Conservation (phyloP, 2,329 filamentous ascomycete genomes). For the Zymoseptoria tritici region DNA sequence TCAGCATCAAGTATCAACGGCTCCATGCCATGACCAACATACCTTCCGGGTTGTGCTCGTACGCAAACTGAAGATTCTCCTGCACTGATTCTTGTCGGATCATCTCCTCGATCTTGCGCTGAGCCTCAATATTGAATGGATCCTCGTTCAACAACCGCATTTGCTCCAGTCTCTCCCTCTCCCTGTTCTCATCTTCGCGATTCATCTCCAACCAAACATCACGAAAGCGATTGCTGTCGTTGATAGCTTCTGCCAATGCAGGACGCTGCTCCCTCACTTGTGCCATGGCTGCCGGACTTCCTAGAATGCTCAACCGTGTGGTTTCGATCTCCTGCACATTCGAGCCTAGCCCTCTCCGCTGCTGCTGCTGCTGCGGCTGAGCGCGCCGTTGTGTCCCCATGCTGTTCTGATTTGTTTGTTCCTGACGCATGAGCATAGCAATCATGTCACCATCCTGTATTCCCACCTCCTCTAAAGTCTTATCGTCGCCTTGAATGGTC, state of each 20-base stretch:
- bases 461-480: slow-evolving; percentile 73
- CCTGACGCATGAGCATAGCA: slow-evolving; percentile 62
- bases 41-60: slow-evolving; percentile 98
- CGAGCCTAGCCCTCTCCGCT: slow-evolving; percentile 7
- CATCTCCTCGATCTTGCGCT: slow-evolving; percentile 90
- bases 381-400: slow-evolving; percentile 31
- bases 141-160: slow-evolving; percentile 85
- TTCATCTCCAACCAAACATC: slow-evolving; percentile 62
- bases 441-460: slow-evolving; percentile 90
- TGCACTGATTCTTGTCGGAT: slow-evolving; percentile 91
- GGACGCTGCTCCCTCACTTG: slow-evolving; percentile 67
- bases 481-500: slow-evolving; percentile 66
- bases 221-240: slow-evolving; percentile 69
- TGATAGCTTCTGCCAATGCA: slow-evolving; percentile 66
- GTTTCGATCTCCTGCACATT: slow-evolving; percentile 59
- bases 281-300: slow-evolving; percentile 64
- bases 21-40: slow-evolving; percentile 28
- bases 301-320: slow-evolving; percentile 73
- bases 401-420: slow-evolving; percentile 41
- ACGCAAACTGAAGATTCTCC: slow-evolving; percentile 91
- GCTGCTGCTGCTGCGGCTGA: slow-evolving; percentile 27
- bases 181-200: slow-evolving; percentile 62
- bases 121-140: slow-evolving; percentile 87
- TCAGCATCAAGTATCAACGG: slow-evolving; percentile 3
- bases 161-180: slow-evolving; percentile 70